phyloP scores from a whole-genome alignment of 768 basidiomycete species.

The Collybiopsis confluens region DNA sequence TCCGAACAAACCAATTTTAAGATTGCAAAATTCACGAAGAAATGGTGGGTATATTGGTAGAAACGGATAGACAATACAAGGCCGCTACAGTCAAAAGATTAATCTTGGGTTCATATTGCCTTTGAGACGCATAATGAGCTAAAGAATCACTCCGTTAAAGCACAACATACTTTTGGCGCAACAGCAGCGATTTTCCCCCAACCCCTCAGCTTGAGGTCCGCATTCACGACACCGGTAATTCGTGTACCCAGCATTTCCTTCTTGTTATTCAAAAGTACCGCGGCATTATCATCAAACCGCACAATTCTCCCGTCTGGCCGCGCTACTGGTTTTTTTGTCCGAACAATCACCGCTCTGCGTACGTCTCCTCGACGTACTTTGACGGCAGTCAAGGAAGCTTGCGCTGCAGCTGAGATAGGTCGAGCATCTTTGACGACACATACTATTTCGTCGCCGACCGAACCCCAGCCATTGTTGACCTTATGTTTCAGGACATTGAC shows the following conservation, averaged over 20 bases:
- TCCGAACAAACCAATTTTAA: too few relatives aligned
- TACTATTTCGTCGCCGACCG: slow-evolving; percentile 93
- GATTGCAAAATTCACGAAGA: too few relatives aligned
- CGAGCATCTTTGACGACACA: slow-evolving; percentile 92
- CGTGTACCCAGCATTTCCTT: slow-evolving; percentile 93
- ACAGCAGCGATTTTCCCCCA: slow-evolving; percentile 93
- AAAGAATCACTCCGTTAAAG: not conserved
- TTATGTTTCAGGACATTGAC: slow-evolving; percentile 96
- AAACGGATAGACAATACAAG: too few relatives aligned
- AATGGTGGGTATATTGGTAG: too few relatives aligned
- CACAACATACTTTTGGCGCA: slow-evolving; percentile 71
- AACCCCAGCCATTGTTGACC: slow-evolving; percentile 91
- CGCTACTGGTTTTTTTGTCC: slow-evolving; percentile 81
- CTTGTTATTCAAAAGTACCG: slow-evolving; percentile 91
- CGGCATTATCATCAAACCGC: slow-evolving; percentile 96
- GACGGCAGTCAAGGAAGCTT: slow-evolving; percentile 70
- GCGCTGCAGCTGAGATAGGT: slow-evolving; percentile 64
- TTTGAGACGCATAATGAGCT: too few relatives aligned
- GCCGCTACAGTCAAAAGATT: too few relatives aligned
- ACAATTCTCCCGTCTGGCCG: slow-evolving; percentile 86
- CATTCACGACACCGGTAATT: slow-evolving; percentile 90
- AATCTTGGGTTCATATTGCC: too few relatives aligned
- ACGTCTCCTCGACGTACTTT: slow-evolving; percentile 94
- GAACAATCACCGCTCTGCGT: slow-evolving; percentile 91
- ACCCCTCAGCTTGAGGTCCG: slow-evolving; percentile 84